Evolutionary conservation across 495 filamentous ascomycete genomes (phyloP).

Genomic region (Terfezia claveryi): DNA sequence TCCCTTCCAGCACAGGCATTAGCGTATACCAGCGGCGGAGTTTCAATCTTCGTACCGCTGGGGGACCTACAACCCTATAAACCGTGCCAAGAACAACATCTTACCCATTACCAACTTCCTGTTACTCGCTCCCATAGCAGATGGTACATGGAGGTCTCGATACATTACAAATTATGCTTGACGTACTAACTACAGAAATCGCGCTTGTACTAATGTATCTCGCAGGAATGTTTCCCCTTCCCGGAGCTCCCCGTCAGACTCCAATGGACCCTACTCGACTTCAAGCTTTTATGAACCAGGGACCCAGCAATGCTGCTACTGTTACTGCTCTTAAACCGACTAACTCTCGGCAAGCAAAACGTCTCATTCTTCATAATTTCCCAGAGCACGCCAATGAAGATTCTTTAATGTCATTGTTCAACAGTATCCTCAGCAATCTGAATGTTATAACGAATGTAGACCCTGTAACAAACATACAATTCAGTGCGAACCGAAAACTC

Average conservation of each 20-base stretch:
- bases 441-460: slow-evolving; percentile 67
- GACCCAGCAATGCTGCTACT: slow-evolving; percentile 44
- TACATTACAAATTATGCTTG: too few species aligned
- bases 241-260: slow-evolving; percentile 83
- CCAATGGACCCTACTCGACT: slow-evolving; percentile 90
- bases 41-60: slow-evolving; percentile 1
- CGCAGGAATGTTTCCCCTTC: slow-evolving; percentile 82
- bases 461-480: slow-evolving; percentile 65
- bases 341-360: slow-evolving; percentile 80
- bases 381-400: slow-evolving; percentile 49
- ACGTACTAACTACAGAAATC: too few species aligned
- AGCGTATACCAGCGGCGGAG: neutral
- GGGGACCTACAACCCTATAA: neutral
- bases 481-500: slow-evolving; percentile 55
- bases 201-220: slow-evolving; percentile 2
- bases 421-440: slow-evolving; percentile 78
- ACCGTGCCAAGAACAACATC: neutral
- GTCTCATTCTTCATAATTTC: slow-evolving; percentile 69
- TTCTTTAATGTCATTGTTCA: slow-evolving; percentile 63
- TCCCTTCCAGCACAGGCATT: neutral
- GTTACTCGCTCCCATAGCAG: too few species aligned
- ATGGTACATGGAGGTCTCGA: too few species aligned
- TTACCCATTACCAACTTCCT: neutral
- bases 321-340: slow-evolving; percentile 68
- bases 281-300: slow-evolving; percentile 82